Evolutionary conservation across 2,329 filamentous ascomycete genomes (phyloP).

Genomic region (Hypoxylon sp.): DNA sequence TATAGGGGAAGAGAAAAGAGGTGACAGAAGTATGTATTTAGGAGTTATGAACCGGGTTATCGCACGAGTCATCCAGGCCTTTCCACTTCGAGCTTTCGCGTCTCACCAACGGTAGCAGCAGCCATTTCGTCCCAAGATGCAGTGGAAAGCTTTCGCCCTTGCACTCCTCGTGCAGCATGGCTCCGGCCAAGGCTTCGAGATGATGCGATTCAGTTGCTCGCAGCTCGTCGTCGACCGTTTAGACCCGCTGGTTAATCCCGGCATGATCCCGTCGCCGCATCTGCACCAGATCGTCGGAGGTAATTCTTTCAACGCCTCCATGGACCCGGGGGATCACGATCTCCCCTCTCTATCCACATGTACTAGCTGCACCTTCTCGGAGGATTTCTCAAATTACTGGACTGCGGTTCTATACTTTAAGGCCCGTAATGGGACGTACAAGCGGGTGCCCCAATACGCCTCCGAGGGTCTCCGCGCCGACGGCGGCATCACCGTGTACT

Average conservation of each 20-base stretch:
- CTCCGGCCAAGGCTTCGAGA: constrained; percentile 54
- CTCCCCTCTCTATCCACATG: constrained; percentile 48
- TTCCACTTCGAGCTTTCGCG: constrained; percentile 33
- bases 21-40: constrained; percentile 44
- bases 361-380: constrained; percentile 51
- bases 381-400: constrained; percentile 54
- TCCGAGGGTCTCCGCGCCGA: constrained; percentile 50
- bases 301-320: constrained; percentile 53
- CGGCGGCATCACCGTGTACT: constrained; percentile 54
- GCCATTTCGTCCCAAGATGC: constrained; percentile 43
- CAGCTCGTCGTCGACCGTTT: constrained; percentile 53
- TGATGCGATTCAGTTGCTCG: constrained; percentile 53
- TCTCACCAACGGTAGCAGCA: constrained; percentile 29
- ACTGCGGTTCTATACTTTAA: constrained; percentile 50
- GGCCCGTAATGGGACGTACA: constrained; percentile 52
- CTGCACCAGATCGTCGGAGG: constrained; percentile 54
- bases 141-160: constrained; percentile 45
- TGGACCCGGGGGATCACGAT: constrained; percentile 49
- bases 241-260: constrained; percentile 52
- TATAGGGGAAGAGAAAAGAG: constrained; percentile 12
- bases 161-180: constrained; percentile 43
- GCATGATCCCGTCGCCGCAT: constrained; percentile 51
- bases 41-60: constrained; percentile 32
- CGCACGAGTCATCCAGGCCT: constrained; percentile 19
- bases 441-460: constrained; percentile 50